Conservation (phyloP, 169 alveolate species). For the Cryptosporidium ryanae region DNA sequence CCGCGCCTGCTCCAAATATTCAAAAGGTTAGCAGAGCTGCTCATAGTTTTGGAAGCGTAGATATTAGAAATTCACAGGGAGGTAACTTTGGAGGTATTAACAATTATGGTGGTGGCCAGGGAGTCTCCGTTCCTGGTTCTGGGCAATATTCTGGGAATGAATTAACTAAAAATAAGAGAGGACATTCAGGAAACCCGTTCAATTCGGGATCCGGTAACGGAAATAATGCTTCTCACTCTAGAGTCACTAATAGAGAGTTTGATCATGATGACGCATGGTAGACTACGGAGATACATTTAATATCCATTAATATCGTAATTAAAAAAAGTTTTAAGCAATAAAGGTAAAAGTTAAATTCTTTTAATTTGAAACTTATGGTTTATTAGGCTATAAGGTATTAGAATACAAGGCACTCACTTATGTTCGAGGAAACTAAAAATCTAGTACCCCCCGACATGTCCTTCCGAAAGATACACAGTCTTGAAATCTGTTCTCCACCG, state of each 20-base stretch:
- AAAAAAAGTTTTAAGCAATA: background rate
- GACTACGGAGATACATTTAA: background rate
- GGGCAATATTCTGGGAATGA: slow-evolving; percentile 6
- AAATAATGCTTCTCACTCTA: slow-evolving; percentile 57
- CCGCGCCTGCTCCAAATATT: background rate
- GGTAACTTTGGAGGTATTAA: background rate
- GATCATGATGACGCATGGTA: slow-evolving; percentile 75
- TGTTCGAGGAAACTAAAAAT: slow-evolving; percentile 20
- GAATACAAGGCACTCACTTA: background rate
- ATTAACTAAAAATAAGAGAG: background rate
- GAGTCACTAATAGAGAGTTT: slow-evolving; percentile 47
- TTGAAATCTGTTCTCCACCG: slow-evolving; percentile 29
- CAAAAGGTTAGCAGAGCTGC: slow-evolving; percentile 46
- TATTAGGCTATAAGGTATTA: background rate
- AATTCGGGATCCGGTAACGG: background rate
- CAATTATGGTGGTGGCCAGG: slow-evolving; percentile 26
- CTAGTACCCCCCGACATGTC: slow-evolving; percentile 45
- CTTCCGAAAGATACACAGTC: slow-evolving; percentile 30
- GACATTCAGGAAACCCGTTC: background rate
- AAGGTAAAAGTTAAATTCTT: background rate
- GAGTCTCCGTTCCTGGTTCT: background rate
- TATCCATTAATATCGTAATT: slow-evolving; percentile 5
- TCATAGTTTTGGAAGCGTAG: slow-evolving; percentile 71
- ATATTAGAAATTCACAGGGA: slow-evolving; percentile 46
- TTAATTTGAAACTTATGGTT: slow-evolving; percentile 1